Base-by-base conservation (phyloP, 495 filamentous ascomycete species). In the Lindgomyces ingoldianus region DNA sequence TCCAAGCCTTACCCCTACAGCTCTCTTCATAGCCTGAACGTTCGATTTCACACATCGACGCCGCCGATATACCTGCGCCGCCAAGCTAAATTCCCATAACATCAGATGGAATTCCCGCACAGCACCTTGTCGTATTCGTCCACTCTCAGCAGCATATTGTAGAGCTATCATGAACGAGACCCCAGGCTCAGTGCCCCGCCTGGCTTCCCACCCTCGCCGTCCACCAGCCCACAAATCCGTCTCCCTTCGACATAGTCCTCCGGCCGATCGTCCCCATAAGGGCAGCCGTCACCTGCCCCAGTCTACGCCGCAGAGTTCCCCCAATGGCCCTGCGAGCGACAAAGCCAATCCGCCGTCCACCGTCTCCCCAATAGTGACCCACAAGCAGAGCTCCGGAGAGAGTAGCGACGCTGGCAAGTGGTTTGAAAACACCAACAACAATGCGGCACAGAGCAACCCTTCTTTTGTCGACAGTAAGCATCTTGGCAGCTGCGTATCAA, bases 351-450 rank as follows among this genome's bases (percentile, higher is more conserved):
- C 61, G 11, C 53, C 50, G 0, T 60, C 64, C 19, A 50, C 51
- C 26, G 19, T 33, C 3, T 63, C 58, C 18, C 54, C 63, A 18
- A 21, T 41, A 1, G 46, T 36, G 12, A 49, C 26, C 16, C 56
- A 65, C 36, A 75, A 70, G 54, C 49, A 69, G n/a, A 76, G 74
- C 46, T 77, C 76, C 10, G 73, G 73, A 18, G 75, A 76, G 63
- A 78, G 75, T 62, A 78, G 76, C 54, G 74, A 76, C 55, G 73
- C 73, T 4, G 73, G 74, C 25, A 63, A 73, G 42, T 77, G 76
- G 76, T 78, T 76, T 57, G 76, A 77, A 16, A 67, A 65, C 16
- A 72, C 72, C 22, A 78, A 78, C 72, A 76, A 76, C 62, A 64
- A 73, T 30, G 68, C 75, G 0, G 25, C 54, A 1, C 47, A 62